Evolutionary conservation across 1,284 basidiomycete species (phyloP).

Genomic region (Ceraceosorus bombacis): DNA sequence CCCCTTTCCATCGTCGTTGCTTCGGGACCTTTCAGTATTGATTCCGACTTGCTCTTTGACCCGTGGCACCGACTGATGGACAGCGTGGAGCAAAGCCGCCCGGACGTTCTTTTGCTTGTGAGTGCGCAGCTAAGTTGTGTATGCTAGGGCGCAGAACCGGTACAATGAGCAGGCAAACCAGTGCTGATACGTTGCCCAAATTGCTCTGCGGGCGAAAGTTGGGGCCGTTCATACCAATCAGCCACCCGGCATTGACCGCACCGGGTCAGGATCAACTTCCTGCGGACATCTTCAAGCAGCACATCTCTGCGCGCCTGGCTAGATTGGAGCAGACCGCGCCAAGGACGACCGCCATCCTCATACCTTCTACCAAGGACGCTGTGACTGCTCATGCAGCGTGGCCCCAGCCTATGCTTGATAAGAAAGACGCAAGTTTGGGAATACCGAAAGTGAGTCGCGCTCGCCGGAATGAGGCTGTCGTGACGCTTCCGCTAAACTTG

Average conservation of each 20-base stretch:
- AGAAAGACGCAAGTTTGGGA: constrained; percentile 40
- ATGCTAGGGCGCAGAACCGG: too few relatives aligned
- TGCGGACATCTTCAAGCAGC: constrained; percentile 61
- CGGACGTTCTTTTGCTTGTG: constrained; percentile 72
- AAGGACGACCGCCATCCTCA: constrained; percentile 63
- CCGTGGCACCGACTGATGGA: constrained; percentile 41
- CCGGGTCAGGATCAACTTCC: constrained; percentile 67
- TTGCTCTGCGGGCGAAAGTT: constrained; percentile 40
- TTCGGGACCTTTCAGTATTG: constrained; percentile 31
- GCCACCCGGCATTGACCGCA: constrained; percentile 64
- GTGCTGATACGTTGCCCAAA: too few relatives aligned
- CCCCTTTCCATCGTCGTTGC: constrained; percentile 25
- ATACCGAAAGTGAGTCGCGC: constrained; percentile 15
- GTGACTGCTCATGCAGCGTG: constrained; percentile 72
- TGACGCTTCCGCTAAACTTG: background rate
- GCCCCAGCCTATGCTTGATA: constrained; percentile 70
- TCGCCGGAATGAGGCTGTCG: background rate
- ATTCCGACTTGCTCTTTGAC: constrained; percentile 27
- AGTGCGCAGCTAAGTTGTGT: constrained; percentile 52
- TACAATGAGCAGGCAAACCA: too few relatives aligned
- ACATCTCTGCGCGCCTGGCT: constrained; percentile 60
- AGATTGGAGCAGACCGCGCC: constrained; percentile 61
- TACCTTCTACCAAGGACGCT: constrained; percentile 76
- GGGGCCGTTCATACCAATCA: constrained; percentile 77
- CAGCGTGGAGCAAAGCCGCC: constrained; percentile 54